Evolutionary conservation across 1,139 yeast genomes (phyloP).

Genomic region (Scheffersomyces parashehatae): DNA sequence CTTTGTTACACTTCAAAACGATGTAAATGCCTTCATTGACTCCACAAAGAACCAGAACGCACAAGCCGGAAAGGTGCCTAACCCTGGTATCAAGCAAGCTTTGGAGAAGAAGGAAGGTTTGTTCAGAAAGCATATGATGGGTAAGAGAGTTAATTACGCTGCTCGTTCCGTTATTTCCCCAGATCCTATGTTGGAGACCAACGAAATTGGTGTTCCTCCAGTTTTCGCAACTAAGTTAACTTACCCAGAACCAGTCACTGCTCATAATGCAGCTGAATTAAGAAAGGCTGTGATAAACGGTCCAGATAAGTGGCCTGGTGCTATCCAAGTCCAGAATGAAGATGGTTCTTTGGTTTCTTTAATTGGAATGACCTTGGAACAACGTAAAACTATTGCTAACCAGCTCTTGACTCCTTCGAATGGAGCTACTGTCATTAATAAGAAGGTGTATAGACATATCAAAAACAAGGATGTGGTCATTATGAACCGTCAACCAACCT

Average conservation of each 20-base stretch:
- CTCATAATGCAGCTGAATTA: slow-evolving; percentile 85
- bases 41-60: slow-evolving; percentile 84
- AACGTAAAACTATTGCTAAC: slow-evolving; percentile 94
- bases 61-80: slow-evolving; percentile 67
- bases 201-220: slow-evolving; percentile 98
- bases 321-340: slow-evolving; percentile 92
- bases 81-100: slow-evolving; percentile 97
- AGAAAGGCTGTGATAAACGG: slow-evolving; percentile 97
- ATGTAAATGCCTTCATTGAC: slow-evolving; percentile 91
- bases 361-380: slow-evolving; percentile 87
- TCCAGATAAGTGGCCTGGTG: slow-evolving; percentile 99
- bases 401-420: slow-evolving; percentile 86
- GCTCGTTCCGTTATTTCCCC: slow-evolving; percentile 99
- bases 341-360: slow-evolving; percentile 87
- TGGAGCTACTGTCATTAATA: slow-evolving; percentile 61
- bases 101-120: slow-evolving; percentile 98
- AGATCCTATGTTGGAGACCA: slow-evolving; percentile 96
- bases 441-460: slow-evolving; percentile 92
- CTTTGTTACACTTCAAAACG: slow-evolving; percentile 91
- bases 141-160: slow-evolving; percentile 98
- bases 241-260: slow-evolving; percentile 98
- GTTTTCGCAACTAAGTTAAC: slow-evolving; percentile 95
- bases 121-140: slow-evolving; percentile 99
- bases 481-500: slow-evolving; percentile 98
- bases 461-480: slow-evolving; percentile 93